These are phyloP conservation scores for Quillaja saponaria DNA, from an alignment of 306 rosid species.

Conservation along the genomic window DNA sequence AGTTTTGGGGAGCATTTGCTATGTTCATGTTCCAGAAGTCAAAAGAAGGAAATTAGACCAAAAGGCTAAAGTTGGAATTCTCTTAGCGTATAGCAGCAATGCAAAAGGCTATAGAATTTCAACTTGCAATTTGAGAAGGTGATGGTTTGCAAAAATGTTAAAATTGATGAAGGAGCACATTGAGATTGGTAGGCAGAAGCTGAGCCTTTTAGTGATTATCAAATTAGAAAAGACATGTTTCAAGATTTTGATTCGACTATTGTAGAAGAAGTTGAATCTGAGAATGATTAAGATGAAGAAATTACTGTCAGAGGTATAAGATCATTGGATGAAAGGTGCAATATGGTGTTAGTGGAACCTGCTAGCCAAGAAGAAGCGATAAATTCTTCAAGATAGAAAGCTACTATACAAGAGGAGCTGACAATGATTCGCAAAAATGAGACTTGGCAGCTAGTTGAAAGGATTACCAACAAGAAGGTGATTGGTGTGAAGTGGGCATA, in stretches of 20 bases:
- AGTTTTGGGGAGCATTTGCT: neutral
- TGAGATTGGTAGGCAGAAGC: neutral
- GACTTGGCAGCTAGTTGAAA: neutral
- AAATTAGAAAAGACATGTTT: too few species aligned
- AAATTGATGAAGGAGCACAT: neutral
- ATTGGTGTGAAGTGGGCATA: conserved; percentile 16
- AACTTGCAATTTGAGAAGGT: neutral
- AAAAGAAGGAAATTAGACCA: neutral
- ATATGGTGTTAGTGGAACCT: neutral
- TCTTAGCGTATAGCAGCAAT: neutral
- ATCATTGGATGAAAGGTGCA: neutral
- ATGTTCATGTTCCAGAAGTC: neutral
- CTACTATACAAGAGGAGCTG: neutral
- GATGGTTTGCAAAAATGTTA: neutral
- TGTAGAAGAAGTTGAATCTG: neutral
- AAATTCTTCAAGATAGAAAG: neutral
- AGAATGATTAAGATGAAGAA: neutral
- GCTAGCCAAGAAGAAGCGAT: neutral
- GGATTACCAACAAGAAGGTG: neutral
- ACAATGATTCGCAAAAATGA: neutral
- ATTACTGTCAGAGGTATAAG: neutral
- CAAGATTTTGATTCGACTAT: neutral
- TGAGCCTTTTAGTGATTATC: neutral
- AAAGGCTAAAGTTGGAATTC: neutral
- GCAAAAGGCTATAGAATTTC: neutral